These are phyloP conservation scores for Azolla pinnata DNA, from an alignment of 75 land plant species.

Conservation along the genomic window DNA sequence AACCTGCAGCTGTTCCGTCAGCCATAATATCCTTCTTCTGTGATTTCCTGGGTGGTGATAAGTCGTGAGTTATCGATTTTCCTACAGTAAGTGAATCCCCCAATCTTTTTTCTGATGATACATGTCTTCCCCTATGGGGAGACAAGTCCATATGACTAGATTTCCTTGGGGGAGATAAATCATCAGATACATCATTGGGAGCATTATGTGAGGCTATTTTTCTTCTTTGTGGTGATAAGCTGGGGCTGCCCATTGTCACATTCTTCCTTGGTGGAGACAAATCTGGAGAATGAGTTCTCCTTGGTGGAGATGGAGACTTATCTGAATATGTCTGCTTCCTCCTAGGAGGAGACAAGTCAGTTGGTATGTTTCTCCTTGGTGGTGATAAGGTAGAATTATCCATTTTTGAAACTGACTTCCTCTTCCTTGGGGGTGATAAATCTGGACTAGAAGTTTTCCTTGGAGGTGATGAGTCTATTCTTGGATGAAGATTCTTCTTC, in stretches of 20 bases:
- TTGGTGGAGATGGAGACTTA: not conserved
- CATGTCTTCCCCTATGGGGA: no score
- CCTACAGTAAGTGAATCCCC: no score
- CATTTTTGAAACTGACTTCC: slow-evolving; percentile 2
- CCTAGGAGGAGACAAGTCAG: slow-evolving; percentile 32
- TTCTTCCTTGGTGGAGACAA: slow-evolving; percentile 48
- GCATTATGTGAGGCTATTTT: not conserved
- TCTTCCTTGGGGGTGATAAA: slow-evolving; percentile 30
- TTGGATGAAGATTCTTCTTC: slow-evolving; percentile 10
- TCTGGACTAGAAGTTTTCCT: slow-evolving; percentile 10
- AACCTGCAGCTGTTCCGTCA: slow-evolving; percentile 45
- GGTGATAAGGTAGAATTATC: not conserved
- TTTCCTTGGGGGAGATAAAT: no score
- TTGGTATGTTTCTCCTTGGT: no score
- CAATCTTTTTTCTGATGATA: no score
- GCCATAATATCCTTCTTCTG: slow-evolving; percentile 16
- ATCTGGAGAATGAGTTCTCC: slow-evolving; percentile 2
- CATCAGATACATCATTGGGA: no score
- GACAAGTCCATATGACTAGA: no score
- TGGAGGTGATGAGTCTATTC: slow-evolving; percentile 5
- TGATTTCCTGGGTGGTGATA: no score
- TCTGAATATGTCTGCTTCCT: not conserved
- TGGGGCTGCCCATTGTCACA: slow-evolving; percentile 1
- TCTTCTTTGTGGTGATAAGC: slow-evolving; percentile 27
- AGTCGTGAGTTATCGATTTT: no score